phyloP scores from a whole-genome alignment of 139 green algal species.

The Closterium sp. region DNA sequence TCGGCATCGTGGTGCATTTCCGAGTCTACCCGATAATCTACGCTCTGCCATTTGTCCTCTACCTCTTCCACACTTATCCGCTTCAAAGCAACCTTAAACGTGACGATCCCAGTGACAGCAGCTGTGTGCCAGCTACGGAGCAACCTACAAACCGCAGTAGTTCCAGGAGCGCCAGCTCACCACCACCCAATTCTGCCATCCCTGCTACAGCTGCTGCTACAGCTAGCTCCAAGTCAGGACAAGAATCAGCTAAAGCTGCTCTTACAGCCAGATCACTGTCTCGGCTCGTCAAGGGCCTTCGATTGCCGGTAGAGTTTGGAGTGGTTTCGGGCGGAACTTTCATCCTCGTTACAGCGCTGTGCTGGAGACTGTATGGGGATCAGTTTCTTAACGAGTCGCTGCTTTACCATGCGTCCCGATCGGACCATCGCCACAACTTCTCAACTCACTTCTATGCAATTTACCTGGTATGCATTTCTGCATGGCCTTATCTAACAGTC shows the following conservation, averaged over 20 bases:
- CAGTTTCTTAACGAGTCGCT: slow-evolving; percentile 64
- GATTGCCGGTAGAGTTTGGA: not conserved
- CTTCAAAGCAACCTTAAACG: not conserved
- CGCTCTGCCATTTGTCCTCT: slow-evolving; percentile 58
- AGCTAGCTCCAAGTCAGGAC: no score
- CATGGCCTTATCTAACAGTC: no score
- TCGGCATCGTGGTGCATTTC: slow-evolving; percentile 86
- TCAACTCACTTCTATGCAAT: slow-evolving; percentile 45
- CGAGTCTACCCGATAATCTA: slow-evolving; percentile 92
- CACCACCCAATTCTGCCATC: not conserved
- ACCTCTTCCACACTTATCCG: not conserved
- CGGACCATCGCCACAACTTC: slow-evolving; percentile 93
- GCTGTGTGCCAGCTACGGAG: no score
- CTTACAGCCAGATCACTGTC: not conserved
- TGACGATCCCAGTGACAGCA: no score
- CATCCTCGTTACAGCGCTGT: not conserved
- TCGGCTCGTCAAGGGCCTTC: not conserved
- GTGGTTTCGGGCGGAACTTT: not conserved
- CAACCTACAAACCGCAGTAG: not conserved
- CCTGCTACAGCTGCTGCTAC: not conserved
- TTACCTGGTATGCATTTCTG: not conserved
- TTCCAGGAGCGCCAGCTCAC: not conserved
- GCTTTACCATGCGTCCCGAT: slow-evolving; percentile 75
- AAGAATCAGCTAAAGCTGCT: no score
- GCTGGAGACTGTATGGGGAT: not conserved